phyloP scores from a whole-genome alignment of 257 asterid genomes.

The Solanum chilense region DNA sequence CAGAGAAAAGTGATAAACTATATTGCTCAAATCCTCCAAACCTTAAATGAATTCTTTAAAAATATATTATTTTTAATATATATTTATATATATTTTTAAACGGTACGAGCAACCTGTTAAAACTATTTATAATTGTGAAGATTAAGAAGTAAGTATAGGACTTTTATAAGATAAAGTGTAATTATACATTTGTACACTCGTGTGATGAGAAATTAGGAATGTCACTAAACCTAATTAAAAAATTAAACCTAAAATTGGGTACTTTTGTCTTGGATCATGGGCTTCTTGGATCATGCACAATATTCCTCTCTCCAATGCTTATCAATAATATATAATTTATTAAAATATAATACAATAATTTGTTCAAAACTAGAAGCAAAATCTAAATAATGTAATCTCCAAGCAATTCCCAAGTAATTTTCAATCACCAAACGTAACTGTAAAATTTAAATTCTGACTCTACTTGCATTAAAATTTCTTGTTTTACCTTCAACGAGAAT shows the following conservation, averaged over 20 bases:
- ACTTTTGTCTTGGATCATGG: constrained; percentile 57
- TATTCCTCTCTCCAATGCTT: constrained; percentile 13
- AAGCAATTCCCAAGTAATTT: neutral
- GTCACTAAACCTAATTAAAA: neutral
- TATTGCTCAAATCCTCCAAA: neutral
- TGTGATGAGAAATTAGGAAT: neutral
- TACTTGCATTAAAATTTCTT: neutral
- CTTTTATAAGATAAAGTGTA: neutral
- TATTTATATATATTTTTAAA: neutral
- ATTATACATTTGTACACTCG: neutral
- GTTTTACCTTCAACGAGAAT: neutral
- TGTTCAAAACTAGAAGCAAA: neutral
- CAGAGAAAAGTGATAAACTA: neutral
- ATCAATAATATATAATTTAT: neutral
- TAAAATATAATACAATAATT: neutral
- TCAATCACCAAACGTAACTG: neutral
- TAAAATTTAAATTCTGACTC: neutral
- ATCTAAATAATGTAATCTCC: neutral
- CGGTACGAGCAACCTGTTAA: accelerated
- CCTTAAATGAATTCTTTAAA: neutral
- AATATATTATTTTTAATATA: neutral
- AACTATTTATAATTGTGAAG: neutral
- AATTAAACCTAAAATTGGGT: constrained; percentile 9
- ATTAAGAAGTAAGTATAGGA: neutral
- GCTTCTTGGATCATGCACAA: constrained; percentile 67